Base-by-base conservation (phyloP, 306 rosid species). In the Prosopis cineraria region DNA sequence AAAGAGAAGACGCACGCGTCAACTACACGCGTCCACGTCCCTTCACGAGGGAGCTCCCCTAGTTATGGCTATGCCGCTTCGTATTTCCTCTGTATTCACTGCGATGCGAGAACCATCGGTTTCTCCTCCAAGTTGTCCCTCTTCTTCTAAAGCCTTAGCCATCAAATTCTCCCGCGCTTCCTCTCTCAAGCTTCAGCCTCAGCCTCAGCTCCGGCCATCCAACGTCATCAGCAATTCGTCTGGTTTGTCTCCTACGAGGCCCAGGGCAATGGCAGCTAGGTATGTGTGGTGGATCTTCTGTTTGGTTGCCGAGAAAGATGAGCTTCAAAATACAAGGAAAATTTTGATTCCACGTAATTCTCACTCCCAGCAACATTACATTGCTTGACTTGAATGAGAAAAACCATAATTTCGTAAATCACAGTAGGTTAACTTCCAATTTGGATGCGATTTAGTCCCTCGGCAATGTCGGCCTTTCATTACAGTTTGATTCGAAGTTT, bases 211-310 rank as follows among this genome's bases (percentile, higher is more conserved):
- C 27, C 37, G 52, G 63, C 80, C 53, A 59, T 56, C 64, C 3
- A 56, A 3, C 33, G 30, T 14, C 58, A 14, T 19, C 9, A 22
- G 60, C 40, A 76, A 71, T 70, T 22, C 37, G 24, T 13, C 58
- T 24, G 47, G n/a, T 9, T 47, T 80, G 10, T 36, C 59, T 36
- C 10, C 17, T 43, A 29, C 22, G 2, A 20, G 40, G 27, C 76
- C 80, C 29, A 62, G 65, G 43, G 75, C 75, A 29, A 89, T 89
- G 90, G 84, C 82, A 44, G 72, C 87, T 75, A 85, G 85, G 93
- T 90, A 88, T 41, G 39, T 71, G 33, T 33, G 17, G 6, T 52
- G 53, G 20, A 2, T 47, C 29, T 56, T 77, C 45, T 56, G 53
- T 44, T 69, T 19, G 25, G 17, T 62, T 68, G 10, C 24, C 25